Conservation (phyloP, 164 flowering plant species). For the Amborella trichopoda region DNA sequence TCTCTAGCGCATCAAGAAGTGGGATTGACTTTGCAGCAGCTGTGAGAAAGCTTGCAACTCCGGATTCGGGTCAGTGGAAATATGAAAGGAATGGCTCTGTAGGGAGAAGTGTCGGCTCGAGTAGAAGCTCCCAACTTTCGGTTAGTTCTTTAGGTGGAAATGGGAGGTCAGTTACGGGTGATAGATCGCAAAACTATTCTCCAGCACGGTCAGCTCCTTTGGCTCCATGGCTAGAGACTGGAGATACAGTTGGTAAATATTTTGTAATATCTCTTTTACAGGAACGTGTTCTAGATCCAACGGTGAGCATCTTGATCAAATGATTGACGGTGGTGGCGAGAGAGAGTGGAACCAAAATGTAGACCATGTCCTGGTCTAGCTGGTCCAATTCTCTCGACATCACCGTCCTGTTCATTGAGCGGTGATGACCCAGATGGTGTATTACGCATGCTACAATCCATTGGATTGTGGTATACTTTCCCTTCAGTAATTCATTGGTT, state of each 20-base stretch:
- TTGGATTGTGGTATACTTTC: too few relatives aligned
- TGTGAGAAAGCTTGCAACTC: constrained; percentile 72
- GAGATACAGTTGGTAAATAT: constrained; percentile 90
- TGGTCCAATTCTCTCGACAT: too few relatives aligned
- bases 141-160: constrained; percentile 45
- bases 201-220: constrained; percentile 57
- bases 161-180: constrained; percentile 41
- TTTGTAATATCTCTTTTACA: too few relatives aligned
- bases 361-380: too few relatives aligned
- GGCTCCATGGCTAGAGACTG: constrained; percentile 99
- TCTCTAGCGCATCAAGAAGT: constrained; percentile 48
- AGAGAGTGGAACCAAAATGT: too few relatives aligned
- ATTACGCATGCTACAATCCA: too few relatives aligned
- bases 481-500: too few relatives aligned
- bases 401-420: too few relatives aligned
- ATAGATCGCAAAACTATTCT: constrained; percentile 50
- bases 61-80: constrained; percentile 74
- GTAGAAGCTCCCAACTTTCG: constrained; percentile 56
- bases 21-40: constrained; percentile 85
- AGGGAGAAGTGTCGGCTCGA: constrained; percentile 52
- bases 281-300: too few relatives aligned
- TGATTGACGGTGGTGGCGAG: too few relatives aligned
- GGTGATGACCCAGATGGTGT: too few relatives aligned
- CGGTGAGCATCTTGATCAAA: too few relatives aligned
- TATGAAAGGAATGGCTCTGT: constrained; percentile 58